Evolutionary conservation across 2,329 filamentous ascomycete genomes (phyloP).

Genomic region (Escovopsis sp.): DNA sequence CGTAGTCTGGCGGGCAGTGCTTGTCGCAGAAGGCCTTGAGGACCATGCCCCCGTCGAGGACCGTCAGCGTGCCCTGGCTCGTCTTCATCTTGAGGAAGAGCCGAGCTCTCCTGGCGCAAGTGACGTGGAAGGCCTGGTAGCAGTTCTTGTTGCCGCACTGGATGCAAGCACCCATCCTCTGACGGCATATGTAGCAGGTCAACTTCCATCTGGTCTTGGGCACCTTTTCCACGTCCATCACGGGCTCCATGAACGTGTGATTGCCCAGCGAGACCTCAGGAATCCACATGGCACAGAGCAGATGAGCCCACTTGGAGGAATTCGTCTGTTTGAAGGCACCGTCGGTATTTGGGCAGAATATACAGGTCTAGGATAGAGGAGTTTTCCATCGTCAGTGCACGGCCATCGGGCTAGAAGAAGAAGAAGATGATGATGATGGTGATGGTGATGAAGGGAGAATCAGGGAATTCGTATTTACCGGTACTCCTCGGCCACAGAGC

Average conservation of each 20-base stretch:
- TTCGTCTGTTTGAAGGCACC: slow-evolving; percentile 98
- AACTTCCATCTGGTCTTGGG: slow-evolving; percentile 89
- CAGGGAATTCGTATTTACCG: slow-evolving; percentile 34
- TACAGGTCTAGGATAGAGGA: slow-evolving; percentile 52
- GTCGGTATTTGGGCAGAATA: slow-evolving; percentile 95
- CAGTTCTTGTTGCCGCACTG: slow-evolving; percentile 97
- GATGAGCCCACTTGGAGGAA: slow-evolving; percentile 88
- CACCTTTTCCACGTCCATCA: slow-evolving; percentile 96
- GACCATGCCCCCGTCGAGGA: slow-evolving; percentile 64
- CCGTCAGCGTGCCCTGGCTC: slow-evolving; percentile 60
- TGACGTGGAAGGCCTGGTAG: slow-evolving; percentile 94
- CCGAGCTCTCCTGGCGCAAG: slow-evolving; percentile 75
- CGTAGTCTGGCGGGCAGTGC: slow-evolving; percentile 82
- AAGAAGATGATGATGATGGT: no score
- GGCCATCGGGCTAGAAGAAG: slow-evolving; percentile 2
- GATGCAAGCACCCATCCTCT: slow-evolving; percentile 96
- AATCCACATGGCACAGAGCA: slow-evolving; percentile 97
- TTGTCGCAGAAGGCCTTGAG: slow-evolving; percentile 94
- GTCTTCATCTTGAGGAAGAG: slow-evolving; percentile 96
- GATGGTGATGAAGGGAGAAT: no score
- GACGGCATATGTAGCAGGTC: slow-evolving; percentile 90
- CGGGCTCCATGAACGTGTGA: slow-evolving; percentile 93
- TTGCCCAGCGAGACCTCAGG: slow-evolving; percentile 93
- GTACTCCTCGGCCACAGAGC: slow-evolving; percentile 79
- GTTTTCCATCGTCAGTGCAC: not conserved